Base-by-base conservation (phyloP, 192 early-diverging fungal species). In the Ramicandelaber brevisporus region DNA sequence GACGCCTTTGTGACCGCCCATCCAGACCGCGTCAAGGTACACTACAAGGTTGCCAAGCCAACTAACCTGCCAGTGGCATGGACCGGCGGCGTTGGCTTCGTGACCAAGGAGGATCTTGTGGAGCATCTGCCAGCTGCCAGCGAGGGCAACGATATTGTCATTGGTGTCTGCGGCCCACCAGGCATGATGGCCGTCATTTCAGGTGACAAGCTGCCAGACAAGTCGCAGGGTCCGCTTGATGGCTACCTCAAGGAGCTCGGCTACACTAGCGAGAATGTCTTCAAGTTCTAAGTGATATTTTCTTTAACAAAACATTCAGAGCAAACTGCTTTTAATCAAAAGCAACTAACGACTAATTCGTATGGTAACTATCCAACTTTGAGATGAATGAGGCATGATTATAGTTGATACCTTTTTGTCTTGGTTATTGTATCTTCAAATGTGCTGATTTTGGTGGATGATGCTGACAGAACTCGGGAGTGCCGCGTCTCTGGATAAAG, bases 201-300 rank as follows among this genome's bases (percentile, higher is more conserved):
- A 42, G 88, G 88, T 8, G 27, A 50, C 29, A 95, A 95, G 65
- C 69, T 63, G 4, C 59, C 59, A 17, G 74, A 84, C 46, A 74
- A 50, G 32, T 65, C 62, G 14, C 89, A 90, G 51, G 89, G 89
- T 19, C 60, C 68, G 13, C 42, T 96, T 23, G 50, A 47, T 14
- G 89, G 89, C 27, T 51, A 81, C n/a, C 57, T 96, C 21, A 70
- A 75, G 62, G 59, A 72, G 46, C 48, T 79, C 28, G 76, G 79
- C 6, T 72, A 70, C 47, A 56, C 54, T 18, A 50, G 60, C 4
- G 35, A 60, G 10, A 59, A 81, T 36, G 79, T 88, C n/a, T 75
- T 73, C 48, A 83, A 83, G 54, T 80, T 79, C 37, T 83, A 55
- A 61, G n/a, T n/a, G n/a, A n/a, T n/a, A n/a, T n/a, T n/a, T n/a